Evolutionary conservation across 306 rosid species (phyloP).

Genomic region (Begonia masoniana): DNA sequence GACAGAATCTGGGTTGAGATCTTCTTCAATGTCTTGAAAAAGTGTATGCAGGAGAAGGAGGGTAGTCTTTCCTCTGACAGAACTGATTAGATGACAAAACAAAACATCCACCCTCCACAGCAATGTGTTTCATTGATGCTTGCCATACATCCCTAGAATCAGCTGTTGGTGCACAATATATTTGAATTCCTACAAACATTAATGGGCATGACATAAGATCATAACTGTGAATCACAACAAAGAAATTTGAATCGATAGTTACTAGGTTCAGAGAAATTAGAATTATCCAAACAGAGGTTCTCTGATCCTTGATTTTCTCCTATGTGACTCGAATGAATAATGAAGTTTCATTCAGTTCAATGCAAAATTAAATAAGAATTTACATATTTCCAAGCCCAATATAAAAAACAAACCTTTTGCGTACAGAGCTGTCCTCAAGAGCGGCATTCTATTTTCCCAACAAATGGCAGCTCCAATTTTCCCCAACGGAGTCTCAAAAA

Average conservation of each 20-base stretch:
- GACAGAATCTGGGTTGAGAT: constrained; percentile 67
- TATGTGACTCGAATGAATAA: no score
- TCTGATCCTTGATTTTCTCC: no score
- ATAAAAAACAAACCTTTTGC: constrained; percentile 55
- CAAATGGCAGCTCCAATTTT: constrained; percentile 91
- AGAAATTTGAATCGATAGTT: no score
- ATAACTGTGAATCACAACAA: no score
- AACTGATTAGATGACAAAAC: constrained; percentile 84
- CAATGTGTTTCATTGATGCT: constrained; percentile 86
- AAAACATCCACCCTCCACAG: constrained; percentile 90
- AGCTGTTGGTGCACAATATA: constrained; percentile 95
- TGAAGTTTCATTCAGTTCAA: no score
- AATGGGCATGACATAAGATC: background rate
- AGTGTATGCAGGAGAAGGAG: constrained; percentile 72
- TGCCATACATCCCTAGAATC: constrained; percentile 76
- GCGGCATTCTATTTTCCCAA: constrained; percentile 94
- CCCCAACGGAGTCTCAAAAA: constrained; percentile 76
- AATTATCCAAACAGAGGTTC: no score
- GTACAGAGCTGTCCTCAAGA: constrained; percentile 80
- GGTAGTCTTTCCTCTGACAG: constrained; percentile 83
- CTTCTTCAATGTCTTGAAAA: constrained; percentile 54
- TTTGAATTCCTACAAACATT: constrained; percentile 54
- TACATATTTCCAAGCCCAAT: no score
- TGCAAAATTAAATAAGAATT: no score
- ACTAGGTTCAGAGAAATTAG: no score